Evolutionary conservation across 176 grass and related monocot genomes (phyloP).

Genomic region (Dactylis glomerata): DNA sequence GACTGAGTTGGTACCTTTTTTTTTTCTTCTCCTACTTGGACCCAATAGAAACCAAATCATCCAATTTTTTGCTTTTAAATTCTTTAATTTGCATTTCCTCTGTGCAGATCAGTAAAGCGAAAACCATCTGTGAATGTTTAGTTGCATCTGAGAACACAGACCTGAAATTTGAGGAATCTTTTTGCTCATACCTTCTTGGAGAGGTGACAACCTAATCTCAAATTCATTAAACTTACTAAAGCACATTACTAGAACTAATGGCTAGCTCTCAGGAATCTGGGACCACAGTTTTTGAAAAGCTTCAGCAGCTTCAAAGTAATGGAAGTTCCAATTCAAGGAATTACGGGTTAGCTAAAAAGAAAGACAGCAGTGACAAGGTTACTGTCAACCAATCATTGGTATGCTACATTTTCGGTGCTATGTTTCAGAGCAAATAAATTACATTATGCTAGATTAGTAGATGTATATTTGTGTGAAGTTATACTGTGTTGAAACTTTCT

Average conservation of each 20-base stretch:
- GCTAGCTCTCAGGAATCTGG: conserved; percentile 61
- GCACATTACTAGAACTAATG: conserved; percentile 32
- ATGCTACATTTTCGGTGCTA: conserved; percentile 35
- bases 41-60: neutral
- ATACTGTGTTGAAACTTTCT: conserved; percentile 34
- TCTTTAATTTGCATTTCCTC: neutral
- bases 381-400: conserved; percentile 73
- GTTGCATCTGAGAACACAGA: conserved; percentile 71
- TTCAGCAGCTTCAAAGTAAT: conserved; percentile 67
- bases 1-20: conserved; percentile 70
- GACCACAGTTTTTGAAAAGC: conserved; percentile 67
- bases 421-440: neutral
- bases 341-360: conserved; percentile 51
- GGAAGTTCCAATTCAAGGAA: conserved; percentile 59
- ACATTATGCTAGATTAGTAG: neutral
- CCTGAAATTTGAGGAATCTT: conserved; percentile 87
- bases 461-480: neutral
- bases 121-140: conserved; percentile 82
- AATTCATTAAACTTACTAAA: conserved; percentile 13
- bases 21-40: conserved; percentile 10
- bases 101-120: conserved; percentile 86
- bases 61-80: neutral
- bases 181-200: conserved; percentile 88
- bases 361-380: conserved; percentile 56
- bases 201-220: conserved; percentile 56